Evolutionary conservation across 2,329 filamentous ascomycete species (phyloP), one percentile per base, ranked within the genome.

Genomic region (Beauveria scarabaeidicola): DNA sequence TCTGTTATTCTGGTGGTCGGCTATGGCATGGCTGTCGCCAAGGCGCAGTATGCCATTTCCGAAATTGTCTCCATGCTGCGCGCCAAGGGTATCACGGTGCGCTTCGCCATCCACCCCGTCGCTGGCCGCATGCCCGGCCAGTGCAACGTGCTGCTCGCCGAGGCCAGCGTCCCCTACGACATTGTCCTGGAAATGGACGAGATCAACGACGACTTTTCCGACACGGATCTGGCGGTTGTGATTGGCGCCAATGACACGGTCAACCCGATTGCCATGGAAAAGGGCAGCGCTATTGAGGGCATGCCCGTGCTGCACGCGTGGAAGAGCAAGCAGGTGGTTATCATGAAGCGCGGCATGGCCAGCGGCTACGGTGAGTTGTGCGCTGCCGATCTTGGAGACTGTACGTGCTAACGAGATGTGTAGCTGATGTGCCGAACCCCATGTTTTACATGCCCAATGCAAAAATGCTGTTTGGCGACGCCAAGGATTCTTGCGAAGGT

Each of bases 101-200:
- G 91, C 29, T 96, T 96, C 68, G 91, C 90, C 7, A 94, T 96
- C 65, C 91, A 96, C 69, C 91, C 91, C 0, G 91, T 96, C 29
- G 91, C 91, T 0, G 91, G 91, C 11, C 84, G 91, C 36, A 96
- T 96, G 91, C 91, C 91, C 0, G 91, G 91, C 0, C 91, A 96
- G 74, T 96, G 91, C 75, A 96, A 96, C 68, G 91, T 96, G 4
- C 78, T 96, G 2, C 83, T 96, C 15, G 91, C 91, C 0, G 91
- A 96, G 72, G 91, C 91, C 1, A 87, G 83, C 38, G 91, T 96
- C 32, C 90, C 90, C 3, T 96, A 96, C 68, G 91, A 96, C 66
- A 93, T 96, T 59, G 91, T 96, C 29, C 80, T 95, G 50, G 91
- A 96, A 74, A 96, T 96, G 91, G 91, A 96, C 66, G 91, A 96